Evolutionary conservation across 1,139 yeast species (phyloP).

Genomic region (Barnettozyma hawaiiensis): DNA sequence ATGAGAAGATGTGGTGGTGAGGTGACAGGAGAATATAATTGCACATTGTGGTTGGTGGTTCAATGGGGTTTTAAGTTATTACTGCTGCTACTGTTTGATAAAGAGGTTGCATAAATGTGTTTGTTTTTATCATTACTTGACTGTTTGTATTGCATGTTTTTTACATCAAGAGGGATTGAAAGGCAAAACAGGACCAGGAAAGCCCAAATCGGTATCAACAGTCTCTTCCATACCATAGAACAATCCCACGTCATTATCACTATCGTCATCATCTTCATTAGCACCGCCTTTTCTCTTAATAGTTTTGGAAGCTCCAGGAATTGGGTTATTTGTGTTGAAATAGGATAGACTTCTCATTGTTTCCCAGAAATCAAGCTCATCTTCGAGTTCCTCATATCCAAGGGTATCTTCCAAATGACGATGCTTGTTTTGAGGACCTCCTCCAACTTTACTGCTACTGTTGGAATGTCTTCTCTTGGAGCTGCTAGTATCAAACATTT

Average conservation of each 20-base stretch:
- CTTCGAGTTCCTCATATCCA: slow-evolving; percentile 34
- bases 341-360: slow-evolving; percentile 50
- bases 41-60: too few relatives aligned
- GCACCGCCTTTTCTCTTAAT: slow-evolving; percentile 2
- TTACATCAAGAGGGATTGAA: slow-evolving; percentile 25
- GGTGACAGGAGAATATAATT: background rate
- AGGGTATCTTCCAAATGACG: slow-evolving; percentile 12
- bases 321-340: slow-evolving; percentile 26
- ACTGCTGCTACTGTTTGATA: background rate
- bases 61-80: background rate
- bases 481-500: background rate
- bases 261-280: slow-evolving; percentile 12
- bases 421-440: background rate
- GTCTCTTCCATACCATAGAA: slow-evolving; percentile 22
- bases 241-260: slow-evolving; percentile 17
- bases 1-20: slow-evolving; percentile 4
- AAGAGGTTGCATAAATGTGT: background rate
- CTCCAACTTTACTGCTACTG: slow-evolving; percentile 1
- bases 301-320: slow-evolving; percentile 15
- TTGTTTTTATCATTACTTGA: background rate
- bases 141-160: background rate
- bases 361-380: slow-evolving; percentile 67
- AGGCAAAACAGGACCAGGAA: slow-evolving; percentile 22
- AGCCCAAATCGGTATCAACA: slow-evolving; percentile 19
- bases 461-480: slow-evolving; percentile 6